Percentiles rank a stretch among this genome's conserved stretches.
phyloP scores from a whole-genome alignment of 345 rosid species.

The Moricandia moricandioides region DNA sequence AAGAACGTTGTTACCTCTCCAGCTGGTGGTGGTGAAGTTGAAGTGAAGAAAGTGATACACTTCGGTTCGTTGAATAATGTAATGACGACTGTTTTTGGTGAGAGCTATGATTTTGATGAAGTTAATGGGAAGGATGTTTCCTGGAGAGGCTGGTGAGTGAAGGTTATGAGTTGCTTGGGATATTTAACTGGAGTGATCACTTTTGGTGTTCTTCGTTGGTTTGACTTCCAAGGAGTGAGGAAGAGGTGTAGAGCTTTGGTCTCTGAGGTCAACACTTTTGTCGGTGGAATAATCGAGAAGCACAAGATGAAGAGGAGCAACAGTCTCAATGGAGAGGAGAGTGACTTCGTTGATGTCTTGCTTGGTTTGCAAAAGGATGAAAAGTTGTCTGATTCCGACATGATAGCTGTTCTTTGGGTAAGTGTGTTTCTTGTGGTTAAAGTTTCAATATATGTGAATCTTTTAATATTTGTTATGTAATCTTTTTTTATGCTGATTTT shows the following conservation, averaged over 20 bases:
- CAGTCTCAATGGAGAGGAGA: background rate
- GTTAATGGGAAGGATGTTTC: constrained; percentile 31
- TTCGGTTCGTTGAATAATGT: constrained; percentile 75
- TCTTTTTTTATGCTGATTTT: background rate
- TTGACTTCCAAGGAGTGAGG: constrained; percentile 80
- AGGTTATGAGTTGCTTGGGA: constrained; percentile 71
- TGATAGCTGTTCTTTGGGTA: constrained; percentile 92
- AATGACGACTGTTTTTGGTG: constrained; percentile 74
- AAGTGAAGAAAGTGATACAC: constrained; percentile 53
- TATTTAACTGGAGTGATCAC: constrained; percentile 85
- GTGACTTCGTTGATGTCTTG: constrained; percentile 72
- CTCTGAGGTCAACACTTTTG: constrained; percentile 55
- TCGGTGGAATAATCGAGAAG: constrained; percentile 55
- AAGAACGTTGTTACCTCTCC: background rate
- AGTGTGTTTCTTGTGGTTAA: background rate
- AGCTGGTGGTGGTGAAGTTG: constrained; percentile 40
- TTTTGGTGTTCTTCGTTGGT: constrained; percentile 62
- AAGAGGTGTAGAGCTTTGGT: constrained; percentile 57
- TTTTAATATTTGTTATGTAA: background rate
- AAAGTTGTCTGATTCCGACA: constrained; percentile 56
- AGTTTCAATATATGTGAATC: background rate
- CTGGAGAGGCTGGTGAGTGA: constrained; percentile 69
- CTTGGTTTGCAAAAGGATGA: constrained; percentile 62
- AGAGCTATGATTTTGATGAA: constrained; percentile 47
- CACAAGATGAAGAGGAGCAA: constrained; percentile 44